These are phyloP conservation scores for Golubevia sp. DNA, from an alignment of 1,284 basidiomycete species.

Conservation along the genomic window DNA sequence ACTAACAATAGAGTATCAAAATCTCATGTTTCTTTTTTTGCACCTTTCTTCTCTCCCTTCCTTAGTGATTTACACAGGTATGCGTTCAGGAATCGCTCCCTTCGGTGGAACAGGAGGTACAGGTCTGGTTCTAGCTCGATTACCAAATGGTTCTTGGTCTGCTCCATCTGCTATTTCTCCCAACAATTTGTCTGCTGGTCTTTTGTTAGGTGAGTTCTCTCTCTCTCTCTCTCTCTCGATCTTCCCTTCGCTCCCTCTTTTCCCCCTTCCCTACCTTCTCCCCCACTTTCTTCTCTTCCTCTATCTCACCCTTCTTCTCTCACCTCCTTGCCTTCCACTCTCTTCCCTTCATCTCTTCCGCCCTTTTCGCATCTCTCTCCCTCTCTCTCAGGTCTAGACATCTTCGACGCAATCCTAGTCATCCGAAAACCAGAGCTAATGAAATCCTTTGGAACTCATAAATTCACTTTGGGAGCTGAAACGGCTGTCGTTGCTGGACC, in stretches of 20 bases:
- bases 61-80: slow-evolving; percentile 66
- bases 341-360: no score
- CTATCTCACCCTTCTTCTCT: no score
- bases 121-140: slow-evolving; percentile 56
- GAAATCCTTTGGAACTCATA: slow-evolving; percentile 65
- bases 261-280: no score
- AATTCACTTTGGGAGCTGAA: slow-evolving; percentile 66
- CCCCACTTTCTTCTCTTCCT: no score
- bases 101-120: slow-evolving; percentile 66
- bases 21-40: no score
- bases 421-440: slow-evolving; percentile 65
- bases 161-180: slow-evolving; percentile 65
- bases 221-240: no score
- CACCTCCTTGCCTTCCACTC: no score
- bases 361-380: no score
- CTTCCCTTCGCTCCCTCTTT: no score
- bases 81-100: slow-evolving; percentile 65
- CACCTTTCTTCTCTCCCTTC: background rate
- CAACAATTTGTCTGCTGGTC: slow-evolving; percentile 64
- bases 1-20: no score
- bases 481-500: slow-evolving; percentile 66
- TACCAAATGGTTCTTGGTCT: slow-evolving; percentile 64
- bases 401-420: slow-evolving; percentile 58
- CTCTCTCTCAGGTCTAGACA: slow-evolving; percentile 55
- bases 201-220: no score